Conservation (phyloP, 768 basidiomycete genomes). For the Suillus variegatus region DNA sequence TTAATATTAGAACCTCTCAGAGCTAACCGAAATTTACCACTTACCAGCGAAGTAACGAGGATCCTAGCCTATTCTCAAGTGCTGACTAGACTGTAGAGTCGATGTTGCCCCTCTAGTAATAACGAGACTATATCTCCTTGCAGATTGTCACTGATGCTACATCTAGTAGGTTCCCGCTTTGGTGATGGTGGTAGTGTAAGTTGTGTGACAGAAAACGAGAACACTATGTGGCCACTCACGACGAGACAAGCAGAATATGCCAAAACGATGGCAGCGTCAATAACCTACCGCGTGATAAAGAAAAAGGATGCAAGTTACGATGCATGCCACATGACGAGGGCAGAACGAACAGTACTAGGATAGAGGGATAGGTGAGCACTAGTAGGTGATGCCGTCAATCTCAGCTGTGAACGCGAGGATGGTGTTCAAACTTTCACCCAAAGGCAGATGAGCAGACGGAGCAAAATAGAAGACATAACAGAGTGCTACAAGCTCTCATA, state of each 20-base stretch:
- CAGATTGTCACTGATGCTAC: neutral
- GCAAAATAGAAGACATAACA: neutral
- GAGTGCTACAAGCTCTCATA: neutral
- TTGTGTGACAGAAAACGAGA: neutral
- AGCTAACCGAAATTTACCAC: neutral
- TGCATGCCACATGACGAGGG: neutral
- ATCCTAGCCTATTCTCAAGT: neutral
- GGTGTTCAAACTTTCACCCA: neutral
- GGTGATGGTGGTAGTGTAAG: neutral
- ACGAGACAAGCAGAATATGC: slow-evolving; percentile 18
- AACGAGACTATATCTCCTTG: neutral
- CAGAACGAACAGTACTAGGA: neutral
- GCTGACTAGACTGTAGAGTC: neutral
- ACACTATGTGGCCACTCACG: neutral
- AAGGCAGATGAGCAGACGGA: neutral
- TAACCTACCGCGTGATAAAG: slow-evolving; percentile 20
- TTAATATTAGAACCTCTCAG: neutral
- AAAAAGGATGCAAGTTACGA: neutral
- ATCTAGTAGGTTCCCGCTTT: neutral
- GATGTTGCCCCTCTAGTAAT: neutral
- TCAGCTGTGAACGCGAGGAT: neutral
- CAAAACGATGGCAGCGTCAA: slow-evolving; percentile 68
- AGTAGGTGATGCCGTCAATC: neutral
- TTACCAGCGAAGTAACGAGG: neutral
- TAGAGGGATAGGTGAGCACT: neutral